phyloP scores from a whole-genome alignment of 495 filamentous ascomycete species.

The Sordaria brevicollis region DNA sequence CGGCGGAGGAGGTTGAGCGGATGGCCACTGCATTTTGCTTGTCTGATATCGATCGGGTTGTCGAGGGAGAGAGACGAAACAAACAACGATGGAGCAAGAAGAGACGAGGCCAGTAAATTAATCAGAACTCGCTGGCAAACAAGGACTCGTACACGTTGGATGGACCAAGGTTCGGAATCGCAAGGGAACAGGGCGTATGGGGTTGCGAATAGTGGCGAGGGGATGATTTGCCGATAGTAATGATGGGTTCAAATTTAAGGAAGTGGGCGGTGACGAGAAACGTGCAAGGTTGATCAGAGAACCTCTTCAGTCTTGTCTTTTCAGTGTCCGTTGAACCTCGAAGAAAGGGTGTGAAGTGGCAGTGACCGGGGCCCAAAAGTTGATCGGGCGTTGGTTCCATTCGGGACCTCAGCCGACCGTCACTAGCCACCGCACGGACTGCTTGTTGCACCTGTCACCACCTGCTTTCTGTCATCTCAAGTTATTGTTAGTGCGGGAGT shows the following conservation, averaged over 20 bases:
- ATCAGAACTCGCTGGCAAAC: background rate
- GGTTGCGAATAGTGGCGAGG: background rate
- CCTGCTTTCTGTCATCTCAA: background rate
- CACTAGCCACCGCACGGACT: background rate
- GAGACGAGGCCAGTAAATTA: background rate
- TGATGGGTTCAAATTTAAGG: too few relatives aligned
- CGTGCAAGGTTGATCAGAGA: background rate
- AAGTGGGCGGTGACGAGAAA: background rate
- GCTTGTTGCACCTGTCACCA: background rate
- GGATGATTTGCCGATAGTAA: too few relatives aligned
- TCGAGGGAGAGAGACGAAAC: background rate
- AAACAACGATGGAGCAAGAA: background rate
- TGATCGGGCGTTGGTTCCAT: background rate
- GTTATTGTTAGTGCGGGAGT: background rate
- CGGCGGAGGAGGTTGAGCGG: conserved; percentile 16
- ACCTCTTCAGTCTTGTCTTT: background rate
- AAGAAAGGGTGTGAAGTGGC: background rate
- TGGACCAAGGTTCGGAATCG: background rate
- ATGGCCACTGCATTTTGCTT: conserved; percentile 10
- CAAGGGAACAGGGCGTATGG: background rate
- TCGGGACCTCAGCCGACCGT: background rate
- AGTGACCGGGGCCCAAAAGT: background rate
- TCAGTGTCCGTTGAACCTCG: background rate
- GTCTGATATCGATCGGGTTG: background rate
- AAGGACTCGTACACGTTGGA: background rate